Evolutionary conservation across 352 stramenopile genomes (phyloP).

Genomic region (Globisporangium okanoganense): DNA sequence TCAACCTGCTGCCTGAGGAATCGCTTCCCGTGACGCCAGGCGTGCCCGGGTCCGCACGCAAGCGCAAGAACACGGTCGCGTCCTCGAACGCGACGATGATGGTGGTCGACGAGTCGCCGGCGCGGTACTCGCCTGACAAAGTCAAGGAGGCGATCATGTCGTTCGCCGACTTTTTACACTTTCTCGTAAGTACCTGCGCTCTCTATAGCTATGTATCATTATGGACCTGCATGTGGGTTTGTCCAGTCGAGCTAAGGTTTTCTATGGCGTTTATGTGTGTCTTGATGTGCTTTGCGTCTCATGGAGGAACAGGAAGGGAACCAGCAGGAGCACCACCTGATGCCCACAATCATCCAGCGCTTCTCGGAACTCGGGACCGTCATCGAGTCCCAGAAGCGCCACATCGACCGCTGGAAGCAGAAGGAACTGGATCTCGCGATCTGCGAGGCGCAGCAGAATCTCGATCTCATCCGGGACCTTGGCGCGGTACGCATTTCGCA

Average conservation of each 20-base stretch:
- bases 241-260: constrained; percentile 26
- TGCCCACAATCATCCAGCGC: constrained; percentile 74
- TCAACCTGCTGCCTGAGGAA: constrained; percentile 52
- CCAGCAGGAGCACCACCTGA: constrained; percentile 61
- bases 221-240: background rate
- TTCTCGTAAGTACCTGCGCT: constrained; percentile 53
- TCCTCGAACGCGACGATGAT: constrained; percentile 16
- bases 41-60: constrained; percentile 21
- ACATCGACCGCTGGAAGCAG: constrained; percentile 84
- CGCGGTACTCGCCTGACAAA: constrained; percentile 66
- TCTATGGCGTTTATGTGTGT: constrained; percentile 23
- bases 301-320: constrained; percentile 80
- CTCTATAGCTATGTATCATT: background rate
- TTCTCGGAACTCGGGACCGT: constrained; percentile 74
- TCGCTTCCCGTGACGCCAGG: constrained; percentile 17
- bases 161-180: constrained; percentile 78
- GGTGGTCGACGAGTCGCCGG: constrained; percentile 39
- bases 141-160: constrained; percentile 76
- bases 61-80: constrained; percentile 22
- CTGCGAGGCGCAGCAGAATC: constrained; percentile 58
- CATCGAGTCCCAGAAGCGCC: constrained; percentile 83
- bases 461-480: constrained; percentile 56
- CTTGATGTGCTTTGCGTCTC: constrained; percentile 13
- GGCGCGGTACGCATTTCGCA: constrained; percentile 28
- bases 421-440: constrained; percentile 80